phyloP scores from a whole-genome alignment of 1,284 basidiomycete genomes.

The Retiboletus flavoniger region DNA sequence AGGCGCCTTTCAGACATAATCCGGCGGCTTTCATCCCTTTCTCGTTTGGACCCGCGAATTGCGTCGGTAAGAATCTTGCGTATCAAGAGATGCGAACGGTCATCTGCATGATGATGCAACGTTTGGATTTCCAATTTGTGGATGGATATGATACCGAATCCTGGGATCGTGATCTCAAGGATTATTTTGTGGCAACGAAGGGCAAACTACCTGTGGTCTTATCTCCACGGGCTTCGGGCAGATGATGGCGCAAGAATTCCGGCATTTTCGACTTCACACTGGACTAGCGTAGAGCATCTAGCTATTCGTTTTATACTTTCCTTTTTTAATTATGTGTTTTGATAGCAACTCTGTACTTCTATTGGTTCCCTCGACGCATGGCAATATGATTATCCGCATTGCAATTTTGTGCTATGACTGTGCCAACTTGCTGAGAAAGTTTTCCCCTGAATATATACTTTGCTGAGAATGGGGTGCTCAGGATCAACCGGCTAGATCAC shows the following conservation, averaged over 20 bases:
- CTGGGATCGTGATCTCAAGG: conserved; percentile 36
- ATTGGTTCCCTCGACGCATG: conserved; percentile 13
- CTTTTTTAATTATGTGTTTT: conserved; percentile 12
- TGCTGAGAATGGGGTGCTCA: conserved; percentile 1
- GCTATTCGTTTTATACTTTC: conserved; percentile 18
- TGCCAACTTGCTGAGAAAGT: conserved; percentile 11
- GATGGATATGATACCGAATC: conserved; percentile 32
- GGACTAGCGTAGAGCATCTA: conserved; percentile 30
- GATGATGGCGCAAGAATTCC: conserved; percentile 17
- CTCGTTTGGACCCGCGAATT: conserved; percentile 34
- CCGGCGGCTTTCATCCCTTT: conserved; percentile 36
- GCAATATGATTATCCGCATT: conserved; percentile 5
- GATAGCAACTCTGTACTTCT: conserved; percentile 24
- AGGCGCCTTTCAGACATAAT: conserved; percentile 32
- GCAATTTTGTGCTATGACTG: not conserved
- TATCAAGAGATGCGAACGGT: conserved; percentile 37
- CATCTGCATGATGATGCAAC: conserved; percentile 35
- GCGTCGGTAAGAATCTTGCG: conserved; percentile 38
- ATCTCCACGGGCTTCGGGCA: conserved; percentile 33
- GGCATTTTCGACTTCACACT: conserved; percentile 14
- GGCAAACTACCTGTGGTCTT: conserved; percentile 32
- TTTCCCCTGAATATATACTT: conserved; percentile 14
- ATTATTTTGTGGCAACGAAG: conserved; percentile 35
- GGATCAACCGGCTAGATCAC: not conserved
- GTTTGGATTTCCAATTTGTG: conserved; percentile 31